Evolutionary conservation across 2,329 filamentous ascomycete species (phyloP).

Genomic region (Penicillium sclerotiorum): DNA sequence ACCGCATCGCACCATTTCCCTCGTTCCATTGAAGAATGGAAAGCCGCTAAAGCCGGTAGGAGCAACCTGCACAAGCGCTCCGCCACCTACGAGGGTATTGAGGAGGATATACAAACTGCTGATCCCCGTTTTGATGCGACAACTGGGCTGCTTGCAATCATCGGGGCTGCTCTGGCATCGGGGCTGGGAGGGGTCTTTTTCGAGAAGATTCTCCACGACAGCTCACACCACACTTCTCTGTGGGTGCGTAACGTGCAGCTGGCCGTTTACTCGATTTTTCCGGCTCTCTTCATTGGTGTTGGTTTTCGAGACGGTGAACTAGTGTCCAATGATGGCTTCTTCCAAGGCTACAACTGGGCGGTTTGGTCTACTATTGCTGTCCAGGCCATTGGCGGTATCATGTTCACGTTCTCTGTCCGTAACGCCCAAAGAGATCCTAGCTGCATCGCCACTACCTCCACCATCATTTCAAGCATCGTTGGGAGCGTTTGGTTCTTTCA

Average conservation of each 20-base stretch:
- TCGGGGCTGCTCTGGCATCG: constrained; percentile 77
- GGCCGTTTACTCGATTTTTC: constrained; percentile 90
- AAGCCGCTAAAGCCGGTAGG: constrained; percentile 56
- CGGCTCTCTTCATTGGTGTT: constrained; percentile 82
- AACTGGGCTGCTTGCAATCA: constrained; percentile 75
- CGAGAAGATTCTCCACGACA: constrained; percentile 87
- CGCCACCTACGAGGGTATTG: constrained; percentile 88
- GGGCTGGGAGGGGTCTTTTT: constrained; percentile 73
- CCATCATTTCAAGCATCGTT: constrained; percentile 82
- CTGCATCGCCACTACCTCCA: constrained; percentile 91
- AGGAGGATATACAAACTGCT: constrained; percentile 59
- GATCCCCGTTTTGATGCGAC: constrained; percentile 71
- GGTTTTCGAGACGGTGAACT: constrained; percentile 83
- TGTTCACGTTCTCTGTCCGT: constrained; percentile 80
- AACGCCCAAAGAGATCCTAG: constrained; percentile 89
- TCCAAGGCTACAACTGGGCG: constrained; percentile 88
- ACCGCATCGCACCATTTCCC: constrained; percentile 71
- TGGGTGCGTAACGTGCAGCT: constrained; percentile 96
- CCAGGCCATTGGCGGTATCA: constrained; percentile 80
- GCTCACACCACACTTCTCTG: constrained; percentile 71
- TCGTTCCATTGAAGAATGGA: constrained; percentile 74
- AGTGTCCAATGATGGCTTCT: constrained; percentile 84
- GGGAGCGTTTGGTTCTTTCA: constrained; percentile 86
- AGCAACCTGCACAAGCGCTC: constrained; percentile 67
- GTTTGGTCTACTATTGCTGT: constrained; percentile 84